Conservation (phyloP, 495 filamentous ascomycete species). For the Amphirosellinia nigrospora region DNA sequence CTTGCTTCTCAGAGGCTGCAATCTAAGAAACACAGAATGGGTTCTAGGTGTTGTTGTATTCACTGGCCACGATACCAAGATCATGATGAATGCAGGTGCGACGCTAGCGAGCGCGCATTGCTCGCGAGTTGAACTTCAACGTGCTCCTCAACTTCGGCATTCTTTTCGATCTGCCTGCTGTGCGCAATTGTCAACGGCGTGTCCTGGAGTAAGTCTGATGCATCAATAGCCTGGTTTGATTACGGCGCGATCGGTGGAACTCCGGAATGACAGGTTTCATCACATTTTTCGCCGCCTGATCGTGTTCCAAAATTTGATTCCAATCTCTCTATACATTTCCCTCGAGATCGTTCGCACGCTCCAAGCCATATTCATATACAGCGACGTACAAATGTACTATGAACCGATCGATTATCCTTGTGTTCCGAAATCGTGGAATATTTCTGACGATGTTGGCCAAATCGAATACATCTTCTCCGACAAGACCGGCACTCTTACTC, state of each 20-base stretch:
- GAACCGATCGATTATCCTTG: slow-evolving; percentile 91
- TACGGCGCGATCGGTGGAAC: slow-evolving; percentile 81
- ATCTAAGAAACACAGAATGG: slow-evolving; percentile 96
- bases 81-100: slow-evolving; percentile 98
- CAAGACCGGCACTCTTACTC: slow-evolving; percentile 97
- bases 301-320: slow-evolving; percentile 97
- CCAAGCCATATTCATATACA: slow-evolving; percentile 98
- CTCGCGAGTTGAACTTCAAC: slow-evolving; percentile 94
- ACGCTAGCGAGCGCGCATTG: slow-evolving; percentile 95
- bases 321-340: slow-evolving; percentile 96
- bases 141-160: slow-evolving; percentile 97
- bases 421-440: slow-evolving; percentile 98
- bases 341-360: slow-evolving; percentile 93
- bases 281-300: slow-evolving; percentile 96
- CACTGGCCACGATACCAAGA: slow-evolving; percentile 97
- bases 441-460: slow-evolving; percentile 96
- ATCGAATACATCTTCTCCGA: slow-evolving; percentile 99
- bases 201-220: slow-evolving; percentile 74
- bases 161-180: slow-evolving; percentile 88
- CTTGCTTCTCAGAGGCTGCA: slow-evolving; percentile 89
- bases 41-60: slow-evolving; percentile 93
- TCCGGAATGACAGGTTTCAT: slow-evolving; percentile 83
- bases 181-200: slow-evolving; percentile 84
- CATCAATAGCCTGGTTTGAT: slow-evolving; percentile 84
- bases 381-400: slow-evolving; percentile 95